Conservation (phyloP, 352 stramenopile genomes). For the Aphanomyces stellatus region DNA sequence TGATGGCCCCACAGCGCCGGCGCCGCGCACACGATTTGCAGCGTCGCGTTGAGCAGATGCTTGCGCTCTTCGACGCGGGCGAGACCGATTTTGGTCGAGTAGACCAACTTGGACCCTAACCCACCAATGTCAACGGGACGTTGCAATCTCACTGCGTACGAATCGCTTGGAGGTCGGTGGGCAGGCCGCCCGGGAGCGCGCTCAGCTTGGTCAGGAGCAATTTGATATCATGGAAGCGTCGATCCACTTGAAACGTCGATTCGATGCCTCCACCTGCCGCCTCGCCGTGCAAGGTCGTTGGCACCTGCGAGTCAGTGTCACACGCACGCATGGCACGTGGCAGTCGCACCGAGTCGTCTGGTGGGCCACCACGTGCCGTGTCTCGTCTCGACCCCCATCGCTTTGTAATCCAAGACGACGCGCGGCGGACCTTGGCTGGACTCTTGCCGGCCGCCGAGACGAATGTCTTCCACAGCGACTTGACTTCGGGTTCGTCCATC, state of each 20-base stretch:
- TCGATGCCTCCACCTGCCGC: not conserved
- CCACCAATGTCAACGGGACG: not conserved
- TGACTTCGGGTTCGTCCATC: not conserved
- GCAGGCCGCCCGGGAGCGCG: not conserved
- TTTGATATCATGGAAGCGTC: slow-evolving; percentile 15
- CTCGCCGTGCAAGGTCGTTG: not conserved
- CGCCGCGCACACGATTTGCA: slow-evolving; percentile 4
- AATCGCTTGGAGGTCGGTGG: slow-evolving; percentile 12
- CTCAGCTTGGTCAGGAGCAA: slow-evolving; percentile 10
- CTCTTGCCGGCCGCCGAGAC: not conserved
- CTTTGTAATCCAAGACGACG: not conserved
- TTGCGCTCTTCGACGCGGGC: slow-evolving; percentile 4
- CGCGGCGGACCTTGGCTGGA: not conserved
- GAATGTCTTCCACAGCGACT: slow-evolving; percentile 1
- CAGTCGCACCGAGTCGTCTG: too few relatives aligned
- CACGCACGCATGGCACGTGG: too few relatives aligned
- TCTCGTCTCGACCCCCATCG: not conserved
- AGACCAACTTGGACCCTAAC: slow-evolving; percentile 10
- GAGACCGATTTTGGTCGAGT: slow-evolving; percentile 14
- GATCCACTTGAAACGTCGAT: slow-evolving; percentile 10
- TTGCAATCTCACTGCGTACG: too few relatives aligned
- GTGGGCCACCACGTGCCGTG: too few relatives aligned
- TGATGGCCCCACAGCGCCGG: not conserved
- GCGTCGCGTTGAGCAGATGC: slow-evolving; percentile 1
- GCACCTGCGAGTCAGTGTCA: not conserved